Percentiles rank a stretch among this genome's conserved stretches.
Conservation (phyloP, 208 protist genomes). For the Angomonas desouzai region DNA sequence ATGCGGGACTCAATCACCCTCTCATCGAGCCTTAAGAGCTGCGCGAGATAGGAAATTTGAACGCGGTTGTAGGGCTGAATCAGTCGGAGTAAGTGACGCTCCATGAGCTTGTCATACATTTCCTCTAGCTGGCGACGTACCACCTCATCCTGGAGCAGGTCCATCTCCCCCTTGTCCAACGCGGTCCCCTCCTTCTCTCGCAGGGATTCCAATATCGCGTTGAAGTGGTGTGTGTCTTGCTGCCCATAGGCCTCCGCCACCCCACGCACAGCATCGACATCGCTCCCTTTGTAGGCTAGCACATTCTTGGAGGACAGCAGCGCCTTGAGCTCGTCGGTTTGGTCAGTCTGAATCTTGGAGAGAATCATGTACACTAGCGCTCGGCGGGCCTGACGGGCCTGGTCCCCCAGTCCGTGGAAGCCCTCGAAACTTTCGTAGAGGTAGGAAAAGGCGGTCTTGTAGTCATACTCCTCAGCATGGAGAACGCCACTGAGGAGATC, state of each 20-base stretch:
- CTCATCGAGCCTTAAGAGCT: slow-evolving; percentile 84
- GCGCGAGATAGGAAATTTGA: slow-evolving; percentile 93
- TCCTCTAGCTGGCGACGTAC: slow-evolving; percentile 90
- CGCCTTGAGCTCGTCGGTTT: slow-evolving; percentile 62
- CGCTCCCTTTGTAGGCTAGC: slow-evolving; percentile 89
- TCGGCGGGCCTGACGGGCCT: slow-evolving; percentile 74
- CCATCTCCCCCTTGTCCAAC: slow-evolving; percentile 23
- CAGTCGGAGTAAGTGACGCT: slow-evolving; percentile 94
- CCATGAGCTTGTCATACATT: slow-evolving; percentile 95
- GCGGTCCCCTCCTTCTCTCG: slow-evolving; percentile 14
- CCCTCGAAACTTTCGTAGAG: slow-evolving; percentile 99
- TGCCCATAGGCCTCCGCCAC: slow-evolving; percentile 93
- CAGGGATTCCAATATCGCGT: slow-evolving; percentile 55
- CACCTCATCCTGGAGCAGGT: slow-evolving; percentile 84
- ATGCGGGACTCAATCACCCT: slow-evolving; percentile 81
- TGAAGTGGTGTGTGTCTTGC: slow-evolving; percentile 94
- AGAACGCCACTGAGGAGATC: slow-evolving; percentile 97
- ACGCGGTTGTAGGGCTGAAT: slow-evolving; percentile 97
- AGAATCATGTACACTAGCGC: slow-evolving; percentile 98
- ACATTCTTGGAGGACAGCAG: slow-evolving; percentile 86
- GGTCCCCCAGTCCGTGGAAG: slow-evolving; percentile 88
- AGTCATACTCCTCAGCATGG: slow-evolving; percentile 97
- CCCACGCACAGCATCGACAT: slow-evolving; percentile 92
- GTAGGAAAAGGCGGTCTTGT: slow-evolving; percentile 98
- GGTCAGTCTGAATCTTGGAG: slow-evolving; percentile 90